Conservation (phyloP, 192 early-diverging fungal genomes). For the Coemansia sp. region DNA sequence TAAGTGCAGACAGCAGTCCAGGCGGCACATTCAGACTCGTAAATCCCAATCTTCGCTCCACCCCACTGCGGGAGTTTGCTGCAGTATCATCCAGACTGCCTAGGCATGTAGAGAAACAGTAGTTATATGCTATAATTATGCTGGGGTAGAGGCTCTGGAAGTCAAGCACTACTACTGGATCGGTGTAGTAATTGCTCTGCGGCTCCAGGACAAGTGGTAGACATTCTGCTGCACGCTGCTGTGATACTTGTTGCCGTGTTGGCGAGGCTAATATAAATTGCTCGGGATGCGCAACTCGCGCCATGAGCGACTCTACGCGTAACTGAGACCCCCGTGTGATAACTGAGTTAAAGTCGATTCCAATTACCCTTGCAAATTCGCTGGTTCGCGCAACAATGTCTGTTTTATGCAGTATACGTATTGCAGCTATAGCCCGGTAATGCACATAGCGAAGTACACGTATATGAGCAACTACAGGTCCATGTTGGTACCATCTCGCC, state of each 20-base stretch:
- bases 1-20: conserved; percentile 60
- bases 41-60: conserved; percentile 62
- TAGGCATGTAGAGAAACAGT: conserved; percentile 89
- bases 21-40: conserved; percentile 58
- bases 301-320: conserved; percentile 79
- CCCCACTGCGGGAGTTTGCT: conserved; percentile 22
- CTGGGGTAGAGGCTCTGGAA: conserved; percentile 94
- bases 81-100: conserved; percentile 51
- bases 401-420: conserved; percentile 72
- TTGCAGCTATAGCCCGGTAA: conserved; percentile 61
- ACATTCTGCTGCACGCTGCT: conserved; percentile 75
- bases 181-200: conserved; percentile 72
- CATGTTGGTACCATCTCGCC: conserved; percentile 64
- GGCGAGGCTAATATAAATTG: conserved; percentile 80
- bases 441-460: conserved; percentile 66
- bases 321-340: conserved; percentile 89
- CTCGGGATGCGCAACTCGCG: conserved; percentile 69
- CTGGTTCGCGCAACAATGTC: conserved; percentile 67
- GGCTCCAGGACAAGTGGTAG: conserved; percentile 92
- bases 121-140: conserved; percentile 96
- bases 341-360: conserved; percentile 84
- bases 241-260: conserved; percentile 68
- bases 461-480: conserved; percentile 54
- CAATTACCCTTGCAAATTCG: conserved; percentile 89
- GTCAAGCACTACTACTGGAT: conserved; percentile 85